Percentiles rank a stretch among this genome's conserved stretches.
phyloP scores from a whole-genome alignment of 1,284 basidiomycete genomes.

The Irpex sp. region DNA sequence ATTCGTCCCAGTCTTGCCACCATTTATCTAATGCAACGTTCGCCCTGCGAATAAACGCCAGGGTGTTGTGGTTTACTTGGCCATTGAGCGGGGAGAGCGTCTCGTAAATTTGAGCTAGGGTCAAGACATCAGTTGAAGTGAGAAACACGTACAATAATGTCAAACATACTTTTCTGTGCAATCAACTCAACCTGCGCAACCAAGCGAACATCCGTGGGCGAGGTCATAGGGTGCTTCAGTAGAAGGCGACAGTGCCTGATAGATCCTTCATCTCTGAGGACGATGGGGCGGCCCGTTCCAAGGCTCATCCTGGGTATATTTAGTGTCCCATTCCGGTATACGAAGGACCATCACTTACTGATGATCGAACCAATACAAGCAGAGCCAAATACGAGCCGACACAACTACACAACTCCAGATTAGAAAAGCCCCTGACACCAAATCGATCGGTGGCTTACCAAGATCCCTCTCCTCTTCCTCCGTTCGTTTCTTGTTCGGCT shows the following conservation, averaged over 20 bases:
- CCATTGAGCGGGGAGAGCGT: conserved; percentile 84
- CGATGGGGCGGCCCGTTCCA: conserved; percentile 86
- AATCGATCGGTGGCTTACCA: conserved; percentile 37
- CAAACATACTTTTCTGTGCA: conserved; percentile 75
- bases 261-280: conserved; percentile 84
- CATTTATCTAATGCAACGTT: conserved; percentile 84
- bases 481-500: conserved; percentile 53
- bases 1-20: conserved; percentile 83
- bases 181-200: conserved; percentile 87
- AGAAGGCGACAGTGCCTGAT: conserved; percentile 82
- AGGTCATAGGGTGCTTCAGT: conserved; percentile 80
- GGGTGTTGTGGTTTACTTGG: conserved; percentile 80
- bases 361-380: conserved; percentile 91
- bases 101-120: conserved; percentile 82
- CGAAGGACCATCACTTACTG: conserved; percentile 46
- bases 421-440: not conserved
- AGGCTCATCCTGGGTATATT: conserved; percentile 70
- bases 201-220: conserved; percentile 85
- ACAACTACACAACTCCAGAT: conserved; percentile 53
- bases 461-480: conserved; percentile 87
- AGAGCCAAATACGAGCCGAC: conserved; percentile 90
- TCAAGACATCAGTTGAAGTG: not conserved
- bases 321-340: no score
- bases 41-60: conserved; percentile 83
- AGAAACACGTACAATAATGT: not conserved